Base-by-base conservation (phyloP, 1,139 yeast species). In the Lodderomyces elongisporus region DNA sequence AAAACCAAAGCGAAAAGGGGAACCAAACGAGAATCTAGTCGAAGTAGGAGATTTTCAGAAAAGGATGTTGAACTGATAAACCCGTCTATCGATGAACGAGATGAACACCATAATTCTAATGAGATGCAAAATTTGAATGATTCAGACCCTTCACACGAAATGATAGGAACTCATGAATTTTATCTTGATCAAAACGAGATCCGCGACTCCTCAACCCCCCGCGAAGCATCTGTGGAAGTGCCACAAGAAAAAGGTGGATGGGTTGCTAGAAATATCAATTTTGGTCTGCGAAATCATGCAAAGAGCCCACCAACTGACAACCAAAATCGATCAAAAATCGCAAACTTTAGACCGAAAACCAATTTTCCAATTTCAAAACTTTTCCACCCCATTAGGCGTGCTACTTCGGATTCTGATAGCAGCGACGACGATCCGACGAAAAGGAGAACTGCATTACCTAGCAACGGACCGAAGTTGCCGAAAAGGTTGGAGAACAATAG, bases 371-470 rank as follows among this genome's bases (percentile, higher is more conserved):
- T 54, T 14, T 49, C 48, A n/a, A 45, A 48, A 28, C 49, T 54
- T 31, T 55, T 55, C 36, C 47, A 44, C 20, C 38, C 48, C 5
- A 38, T 36, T 5, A 46, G 40, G 31, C 21, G 34, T 8, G 20
- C 27, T 2, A 34, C 32, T 27, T 32, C 44, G 2, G 54, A 46
- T 23, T 42, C 49, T 18, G 60, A 52, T 32, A 52, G 52, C 5
- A 47, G 42, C 25, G 30, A 29, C n/a, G 32, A 29, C 5, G 37
- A 37, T 12, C 25, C 17, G 18, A 10, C 22, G 10, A 7, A 20
- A n/a, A n/a, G n/a, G n/a, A n/a, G n/a, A n/a, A n/a, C n/a, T n/a
- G n/a, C n/a, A n/a, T n/a, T n/a, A n/a, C n/a, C n/a, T n/a, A n/a
- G n/a, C n/a, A n/a, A n/a, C n/a, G n/a, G n/a, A n/a, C n/a, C n/a